Evolutionary conservation across 2,329 filamentous ascomycete species (phyloP).

Genomic region (Microsporum audouinii): DNA sequence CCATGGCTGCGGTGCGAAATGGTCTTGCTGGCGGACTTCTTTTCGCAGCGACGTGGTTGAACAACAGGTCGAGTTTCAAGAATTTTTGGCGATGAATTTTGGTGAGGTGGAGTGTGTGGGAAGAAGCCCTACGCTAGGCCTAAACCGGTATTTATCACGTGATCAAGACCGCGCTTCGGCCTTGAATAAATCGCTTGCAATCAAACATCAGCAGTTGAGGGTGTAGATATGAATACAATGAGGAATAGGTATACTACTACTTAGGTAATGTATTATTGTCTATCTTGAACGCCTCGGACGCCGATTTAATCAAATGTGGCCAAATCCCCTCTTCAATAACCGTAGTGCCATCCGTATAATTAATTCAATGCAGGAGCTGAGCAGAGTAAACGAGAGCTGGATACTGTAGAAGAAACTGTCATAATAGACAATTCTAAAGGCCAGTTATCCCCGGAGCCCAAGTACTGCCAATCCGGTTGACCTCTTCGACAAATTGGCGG

Average conservation of each 20-base stretch:
- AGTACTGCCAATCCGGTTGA: constrained; percentile 70
- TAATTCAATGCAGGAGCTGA: background rate
- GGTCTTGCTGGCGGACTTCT: constrained; percentile 6
- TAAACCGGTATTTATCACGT: constrained; percentile 12
- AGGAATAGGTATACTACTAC: too few relatives aligned
- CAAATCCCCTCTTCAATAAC: background rate
- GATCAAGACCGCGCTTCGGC: background rate
- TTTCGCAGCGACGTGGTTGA: constrained; percentile 11
- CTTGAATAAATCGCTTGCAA: background rate
- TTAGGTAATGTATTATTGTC: too few relatives aligned
- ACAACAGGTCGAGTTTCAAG: constrained; percentile 6
- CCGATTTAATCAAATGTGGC: background rate
- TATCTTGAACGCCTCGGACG: background rate
- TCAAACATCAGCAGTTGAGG: too few relatives aligned
- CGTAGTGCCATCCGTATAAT: background rate
- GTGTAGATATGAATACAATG: too few relatives aligned
- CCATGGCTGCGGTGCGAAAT: constrained; percentile 34
- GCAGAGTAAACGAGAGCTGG: background rate
- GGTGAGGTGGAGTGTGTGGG: constrained; percentile 24
- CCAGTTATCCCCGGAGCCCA: constrained; percentile 64
- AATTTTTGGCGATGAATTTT: constrained; percentile 9
- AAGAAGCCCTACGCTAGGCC: constrained; percentile 35
- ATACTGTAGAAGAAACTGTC: background rate
- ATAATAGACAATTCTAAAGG: background rate
- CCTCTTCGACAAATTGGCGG: constrained; percentile 65